phyloP scores from a whole-genome alignment of 345 rosid species.

The Populus nigra region DNA sequence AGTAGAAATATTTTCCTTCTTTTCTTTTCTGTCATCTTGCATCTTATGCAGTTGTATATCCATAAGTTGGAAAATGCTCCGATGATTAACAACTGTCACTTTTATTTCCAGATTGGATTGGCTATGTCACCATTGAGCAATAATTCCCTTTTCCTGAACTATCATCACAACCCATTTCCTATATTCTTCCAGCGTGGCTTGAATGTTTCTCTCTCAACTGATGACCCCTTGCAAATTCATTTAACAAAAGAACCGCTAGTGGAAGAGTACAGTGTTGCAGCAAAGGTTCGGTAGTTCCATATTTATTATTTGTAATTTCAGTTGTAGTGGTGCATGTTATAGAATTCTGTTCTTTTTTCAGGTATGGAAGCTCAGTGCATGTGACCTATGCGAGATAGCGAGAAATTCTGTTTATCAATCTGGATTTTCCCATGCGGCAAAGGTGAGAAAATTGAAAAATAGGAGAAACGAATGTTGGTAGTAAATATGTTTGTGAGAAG shows the following conservation, averaged over 20 bases:
- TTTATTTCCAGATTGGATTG: slow-evolving; percentile 39
- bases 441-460: slow-evolving; percentile 28
- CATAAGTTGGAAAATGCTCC: neutral
- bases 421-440: slow-evolving; percentile 44
- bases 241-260: slow-evolving; percentile 54
- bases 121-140: slow-evolving; percentile 61
- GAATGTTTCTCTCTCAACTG: slow-evolving; percentile 53
- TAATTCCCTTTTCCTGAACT: slow-evolving; percentile 54
- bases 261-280: slow-evolving; percentile 59
- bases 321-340: neutral
- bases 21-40: neutral
- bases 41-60: neutral
- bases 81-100: neutral
- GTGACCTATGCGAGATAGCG: slow-evolving; percentile 57
- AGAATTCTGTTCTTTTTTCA: slow-evolving; percentile 12
- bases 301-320: neutral
- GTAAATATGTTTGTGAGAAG: too few relatives aligned
- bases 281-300: slow-evolving; percentile 33
- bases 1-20: neutral
- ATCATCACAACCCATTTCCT: slow-evolving; percentile 51
- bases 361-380: slow-evolving; percentile 57
- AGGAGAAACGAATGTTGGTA: neutral
- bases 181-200: slow-evolving; percentile 49
- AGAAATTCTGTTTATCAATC: slow-evolving; percentile 57
- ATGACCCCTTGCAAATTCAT: slow-evolving; percentile 59